phyloP scores from a whole-genome alignment of 352 stramenopile species.

The Globisporangium solare region DNA sequence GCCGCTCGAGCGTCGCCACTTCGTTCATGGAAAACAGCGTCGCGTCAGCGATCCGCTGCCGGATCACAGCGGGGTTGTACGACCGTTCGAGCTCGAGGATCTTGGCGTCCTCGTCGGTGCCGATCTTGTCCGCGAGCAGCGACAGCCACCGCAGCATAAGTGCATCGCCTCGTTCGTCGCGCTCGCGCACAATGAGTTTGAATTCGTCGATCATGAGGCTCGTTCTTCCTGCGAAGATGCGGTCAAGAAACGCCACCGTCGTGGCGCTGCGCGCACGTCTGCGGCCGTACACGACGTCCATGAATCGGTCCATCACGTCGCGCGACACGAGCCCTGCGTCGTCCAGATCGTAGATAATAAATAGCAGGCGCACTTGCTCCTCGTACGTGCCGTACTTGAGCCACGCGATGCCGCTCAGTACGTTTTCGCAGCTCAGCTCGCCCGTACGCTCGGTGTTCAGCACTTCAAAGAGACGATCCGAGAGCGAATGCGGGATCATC shows the following conservation, averaged over 20 bases:
- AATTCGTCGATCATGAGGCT: slow-evolving; percentile 66
- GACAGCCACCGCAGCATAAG: slow-evolving; percentile 65
- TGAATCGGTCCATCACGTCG: slow-evolving; percentile 74
- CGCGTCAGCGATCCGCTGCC: slow-evolving; percentile 63
- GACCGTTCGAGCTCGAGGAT: slow-evolving; percentile 71
- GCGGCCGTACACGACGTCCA: slow-evolving; percentile 82
- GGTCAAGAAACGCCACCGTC: slow-evolving; percentile 54
- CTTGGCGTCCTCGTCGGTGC: slow-evolving; percentile 55
- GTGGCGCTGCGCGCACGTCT: slow-evolving; percentile 30
- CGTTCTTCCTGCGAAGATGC: slow-evolving; percentile 40
- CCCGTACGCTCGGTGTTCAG: slow-evolving; percentile 67
- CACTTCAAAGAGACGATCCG: slow-evolving; percentile 81
- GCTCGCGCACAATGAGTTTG: slow-evolving; percentile 38
- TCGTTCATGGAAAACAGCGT: slow-evolving; percentile 73
- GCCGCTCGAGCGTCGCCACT: slow-evolving; percentile 67
- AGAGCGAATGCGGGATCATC: slow-evolving; percentile 77
- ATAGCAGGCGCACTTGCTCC: slow-evolving; percentile 74
- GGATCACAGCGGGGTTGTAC: slow-evolving; percentile 81
- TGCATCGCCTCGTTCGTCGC: slow-evolving; percentile 47
- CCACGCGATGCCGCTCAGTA: slow-evolving; percentile 66
- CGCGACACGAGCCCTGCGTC: slow-evolving; percentile 48
- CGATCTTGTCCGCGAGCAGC: slow-evolving; percentile 59
- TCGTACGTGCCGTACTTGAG: slow-evolving; percentile 72
- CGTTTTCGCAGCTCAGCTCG: slow-evolving; percentile 52
- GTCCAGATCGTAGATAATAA: slow-evolving; percentile 85